phyloP scores from a whole-genome alignment of 306 rosid genomes.

The Gastrolobium bilobum region DNA sequence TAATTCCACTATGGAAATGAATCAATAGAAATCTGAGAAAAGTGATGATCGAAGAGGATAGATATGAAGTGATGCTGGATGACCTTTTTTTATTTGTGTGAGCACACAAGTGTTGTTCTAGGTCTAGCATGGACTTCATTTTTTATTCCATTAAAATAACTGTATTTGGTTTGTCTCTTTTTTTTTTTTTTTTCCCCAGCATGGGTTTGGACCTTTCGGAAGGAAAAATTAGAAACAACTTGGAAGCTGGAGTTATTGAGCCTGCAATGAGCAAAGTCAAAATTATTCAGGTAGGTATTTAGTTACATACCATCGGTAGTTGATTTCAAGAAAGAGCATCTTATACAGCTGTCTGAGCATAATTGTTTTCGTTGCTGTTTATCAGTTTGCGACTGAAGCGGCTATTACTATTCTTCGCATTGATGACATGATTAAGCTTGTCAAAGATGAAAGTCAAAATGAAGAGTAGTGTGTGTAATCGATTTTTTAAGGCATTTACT shows the following conservation, averaged over 20 bases:
- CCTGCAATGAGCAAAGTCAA: constrained; percentile 99
- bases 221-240: constrained; percentile 83
- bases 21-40: neutral
- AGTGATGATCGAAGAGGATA: neutral
- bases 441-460: constrained; percentile 87
- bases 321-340: constrained; percentile 10
- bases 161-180: neutral
- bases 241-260: constrained; percentile 99
- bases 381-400: constrained; percentile 97
- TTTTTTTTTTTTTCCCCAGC: constrained; percentile 53
- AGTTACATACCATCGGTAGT: neutral
- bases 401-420: constrained; percentile 97
- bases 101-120: neutral
- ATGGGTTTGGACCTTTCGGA: constrained; percentile 93
- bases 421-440: constrained; percentile 97
- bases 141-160: constrained; percentile 16
- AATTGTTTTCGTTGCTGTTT: neutral
- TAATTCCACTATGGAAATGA: neutral
- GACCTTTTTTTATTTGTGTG: neutral
- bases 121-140: constrained; percentile 1
- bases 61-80: constrained; percentile 4
- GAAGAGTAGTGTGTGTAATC: constrained; percentile 54
- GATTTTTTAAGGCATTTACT: constrained; percentile 27
- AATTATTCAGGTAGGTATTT: constrained; percentile 79
- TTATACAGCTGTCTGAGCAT: neutral